Evolutionary conservation across 768 basidiomycete species (phyloP), one percentile per base, ranked within the genome.

Genomic region (Cyclocybe cylindracea): DNA sequence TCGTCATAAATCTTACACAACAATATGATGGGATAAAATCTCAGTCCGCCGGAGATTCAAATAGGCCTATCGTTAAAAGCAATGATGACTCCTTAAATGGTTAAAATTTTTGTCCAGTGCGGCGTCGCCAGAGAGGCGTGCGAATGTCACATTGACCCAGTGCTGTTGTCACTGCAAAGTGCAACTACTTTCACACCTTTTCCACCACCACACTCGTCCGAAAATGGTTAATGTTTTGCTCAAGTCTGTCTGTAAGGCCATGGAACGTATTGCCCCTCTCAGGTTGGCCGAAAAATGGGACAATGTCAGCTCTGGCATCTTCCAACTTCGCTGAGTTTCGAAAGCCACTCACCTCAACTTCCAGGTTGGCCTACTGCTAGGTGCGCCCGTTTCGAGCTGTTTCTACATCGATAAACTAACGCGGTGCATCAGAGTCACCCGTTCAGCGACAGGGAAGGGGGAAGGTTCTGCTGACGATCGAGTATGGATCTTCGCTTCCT

Each of bases 281-380:
- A 76, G 82, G 35, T 77, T 97, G 7, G 94, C 95, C 13, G 94
- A 89, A 58, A 83, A 79, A 55, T 98, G 95, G 94, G 95, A 98
- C 63, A 98, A 98, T 70, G 94, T 97, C 57, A 71, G 89, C 39
- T 48, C 37, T 29, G 34, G 48, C 47, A 46, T 29, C 32, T 44
- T 36, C 60, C 31, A 35, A 49, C 18, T 44, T 57, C 36, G 31
- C 32, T 48, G 43, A 33, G 41, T 38, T 50, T 46, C 45, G 52
- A 47, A 54, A 60, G 43, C 41, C 39, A 18, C 44, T 48, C 58
- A 46, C 61, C 24, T 57, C 39, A 19, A 35, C 49, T 57, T 46
- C 39, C 61, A 90, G 89, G 86, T 89, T 47, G 89, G 89, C 49
- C 69, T 91, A 33, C 70, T 91, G 51, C 72, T 91, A 66, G 89